Percentiles rank a stretch among this genome's conserved stretches.
Evolutionary conservation across 257 asterid species (phyloP).

Genomic region (Datura wrightii): DNA sequence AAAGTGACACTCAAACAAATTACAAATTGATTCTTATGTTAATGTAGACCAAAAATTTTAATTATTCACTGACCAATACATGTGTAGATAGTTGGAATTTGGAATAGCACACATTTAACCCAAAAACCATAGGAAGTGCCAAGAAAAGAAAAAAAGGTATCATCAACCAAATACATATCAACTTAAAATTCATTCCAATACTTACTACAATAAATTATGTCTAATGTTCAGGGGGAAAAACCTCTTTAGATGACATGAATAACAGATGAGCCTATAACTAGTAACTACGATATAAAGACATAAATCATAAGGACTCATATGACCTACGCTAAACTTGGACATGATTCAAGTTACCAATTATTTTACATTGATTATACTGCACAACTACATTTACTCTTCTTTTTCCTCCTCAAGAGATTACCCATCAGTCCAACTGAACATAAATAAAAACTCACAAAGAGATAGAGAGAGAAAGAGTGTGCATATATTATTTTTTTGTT

Average conservation of each 20-base stretch:
- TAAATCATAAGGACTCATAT: no score
- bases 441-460: background rate
- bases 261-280: background rate
- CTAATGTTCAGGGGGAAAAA: background rate
- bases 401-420: background rate
- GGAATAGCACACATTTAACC: no score
- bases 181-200: background rate
- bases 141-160: no score
- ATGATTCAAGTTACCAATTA: no score
- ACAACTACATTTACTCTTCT: background rate
- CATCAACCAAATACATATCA: background rate
- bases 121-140: no score
- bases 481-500: background rate
- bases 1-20: no score
- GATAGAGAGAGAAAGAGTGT: background rate
- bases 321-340: no score
- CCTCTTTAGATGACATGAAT: background rate
- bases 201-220: background rate
- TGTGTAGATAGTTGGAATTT: no score
- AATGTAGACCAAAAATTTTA: no score
- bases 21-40: no score
- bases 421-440: background rate
- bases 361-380: no score
- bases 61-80: no score
- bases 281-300: background rate